A percentile compares a stretch with the other conserved stretches of the same genome.
phyloP scores from a whole-genome alignment of 169 alveolate species.

The Perkinsus chesapeaki region DNA sequence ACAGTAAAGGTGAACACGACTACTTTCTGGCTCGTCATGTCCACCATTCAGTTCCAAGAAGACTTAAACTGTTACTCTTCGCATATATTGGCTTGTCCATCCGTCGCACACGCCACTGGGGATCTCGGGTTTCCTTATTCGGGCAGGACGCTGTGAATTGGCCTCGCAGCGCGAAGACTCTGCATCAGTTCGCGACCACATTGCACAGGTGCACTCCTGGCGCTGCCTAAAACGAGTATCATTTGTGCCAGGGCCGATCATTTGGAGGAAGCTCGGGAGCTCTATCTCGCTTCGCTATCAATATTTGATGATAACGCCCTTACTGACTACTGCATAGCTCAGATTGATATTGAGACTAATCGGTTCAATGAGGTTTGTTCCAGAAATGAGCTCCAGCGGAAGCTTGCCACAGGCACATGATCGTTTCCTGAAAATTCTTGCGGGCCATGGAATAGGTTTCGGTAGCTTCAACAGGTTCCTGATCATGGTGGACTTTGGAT shows the following conservation, averaged over 20 bases:
- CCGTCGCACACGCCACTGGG: neutral
- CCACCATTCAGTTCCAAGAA: neutral
- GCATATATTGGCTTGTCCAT: neutral
- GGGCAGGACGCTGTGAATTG: neutral
- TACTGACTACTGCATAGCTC: constrained; percentile 2
- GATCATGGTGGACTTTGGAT: neutral
- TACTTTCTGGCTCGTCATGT: neutral
- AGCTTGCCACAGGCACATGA: neutral
- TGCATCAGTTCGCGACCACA: neutral
- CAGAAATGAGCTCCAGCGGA: neutral
- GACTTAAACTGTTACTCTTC: neutral
- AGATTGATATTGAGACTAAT: neutral
- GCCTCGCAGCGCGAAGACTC: neutral
- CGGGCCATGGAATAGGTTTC: neutral
- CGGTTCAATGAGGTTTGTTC: neutral
- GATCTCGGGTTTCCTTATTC: neutral
- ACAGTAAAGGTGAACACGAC: neutral
- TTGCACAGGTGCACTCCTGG: neutral
- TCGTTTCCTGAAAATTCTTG: neutral
- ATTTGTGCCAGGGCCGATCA: neutral
- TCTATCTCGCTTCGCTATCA: neutral
- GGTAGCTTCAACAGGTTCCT: neutral
- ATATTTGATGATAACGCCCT: neutral
- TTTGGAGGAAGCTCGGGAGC: neutral
- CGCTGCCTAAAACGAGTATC: neutral